These are phyloP conservation scores for Kuraishia borneana DNA, from an alignment of 805 yeast species.

Conservation along the genomic window DNA sequence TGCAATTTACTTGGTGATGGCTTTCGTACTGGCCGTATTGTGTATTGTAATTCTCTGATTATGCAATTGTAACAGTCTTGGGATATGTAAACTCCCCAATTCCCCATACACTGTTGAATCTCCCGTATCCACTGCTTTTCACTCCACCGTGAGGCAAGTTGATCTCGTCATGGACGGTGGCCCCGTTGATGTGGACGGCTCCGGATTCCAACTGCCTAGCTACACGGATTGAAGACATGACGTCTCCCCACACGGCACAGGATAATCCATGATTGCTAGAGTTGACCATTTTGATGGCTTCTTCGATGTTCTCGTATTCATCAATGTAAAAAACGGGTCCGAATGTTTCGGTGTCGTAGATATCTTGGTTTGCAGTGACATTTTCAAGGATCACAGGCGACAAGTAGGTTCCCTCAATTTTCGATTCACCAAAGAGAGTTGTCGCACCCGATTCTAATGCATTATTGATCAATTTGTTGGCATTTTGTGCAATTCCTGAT, in stretches of 20 bases:
- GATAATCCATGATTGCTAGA: conserved; percentile 24
- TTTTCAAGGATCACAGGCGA: conserved; percentile 22
- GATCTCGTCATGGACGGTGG: conserved; percentile 15
- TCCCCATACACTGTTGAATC: conserved; percentile 35
- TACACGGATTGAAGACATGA: conserved; percentile 19
- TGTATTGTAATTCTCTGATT: too few species aligned
- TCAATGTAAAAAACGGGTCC: conserved; percentile 29
- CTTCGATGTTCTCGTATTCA: conserved; percentile 12
- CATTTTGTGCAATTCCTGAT: conserved; percentile 10
- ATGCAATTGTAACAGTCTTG: conserved; percentile 21
- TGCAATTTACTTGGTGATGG: too few species aligned
- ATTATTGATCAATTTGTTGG: conserved; percentile 19
- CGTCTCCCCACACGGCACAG: conserved; percentile 28
- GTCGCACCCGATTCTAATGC: conserved; percentile 27
- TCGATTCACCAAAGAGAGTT: conserved; percentile 13
- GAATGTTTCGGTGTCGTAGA: conserved; percentile 25
- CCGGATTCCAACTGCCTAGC: conserved; percentile 27
- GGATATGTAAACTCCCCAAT: conserved; percentile 25
- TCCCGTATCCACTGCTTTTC: conserved; percentile 29
- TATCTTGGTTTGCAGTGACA: conserved; percentile 18
- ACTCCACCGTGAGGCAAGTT: conserved; percentile 33
- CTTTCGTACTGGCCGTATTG: too few species aligned
- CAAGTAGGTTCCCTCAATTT: conserved; percentile 3
- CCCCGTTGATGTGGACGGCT: conserved; percentile 22
- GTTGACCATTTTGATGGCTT: conserved; percentile 16